Base-by-base conservation (phyloP, 495 filamentous ascomycete genomes). In the Hypoxylon fragiforme region DNA sequence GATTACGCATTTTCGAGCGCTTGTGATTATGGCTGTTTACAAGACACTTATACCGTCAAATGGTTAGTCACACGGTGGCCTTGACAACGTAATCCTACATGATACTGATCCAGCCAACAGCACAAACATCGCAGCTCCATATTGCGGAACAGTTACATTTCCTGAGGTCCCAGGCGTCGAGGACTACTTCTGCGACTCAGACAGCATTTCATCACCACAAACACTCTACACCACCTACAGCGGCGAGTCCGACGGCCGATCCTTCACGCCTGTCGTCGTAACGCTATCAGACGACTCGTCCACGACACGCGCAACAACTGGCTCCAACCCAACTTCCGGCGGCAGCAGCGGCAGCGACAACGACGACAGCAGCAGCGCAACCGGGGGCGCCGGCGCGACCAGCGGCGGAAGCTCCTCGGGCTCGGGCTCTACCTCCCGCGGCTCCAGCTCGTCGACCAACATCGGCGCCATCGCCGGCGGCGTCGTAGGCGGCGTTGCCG, bases 401-500 rank as follows among this genome's bases (percentile, higher is more conserved):
- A 51, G 46, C 44, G 42, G 21, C 15, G 50, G 32, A 2, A 22
- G 35, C 0, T 36, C 48, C 14, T 26, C 28, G 1, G 7, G 9
- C 1, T 48, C 37, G 3, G 39, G 8, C 9, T 41, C 34, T 18
- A 51, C 51, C 9, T 46, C 41, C 9, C 40, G 41, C 6, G 49
- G 45, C 11, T 47, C 42, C 7, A 41, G 40, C 5, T 70, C 69
- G 2, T 62, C 63, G n/a, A 67, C 64, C 1, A 67, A 66, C 18
- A 48, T 71, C 15, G 73, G 72, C 12, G 69, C 75, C 39, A 76
- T 81, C 34, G 73, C 72, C 7, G 78, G 78, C 9, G 78, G 78
- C 30, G 73, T 73, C 18, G 68, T 80, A 5, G 78, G 78, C 24
- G 78, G 76, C 15, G 62, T 79, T 21, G 77, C 55, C 7, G 71